Conservation (phyloP, 2,329 filamentous ascomycete species). For the Amesomyces nigricolor region DNA sequence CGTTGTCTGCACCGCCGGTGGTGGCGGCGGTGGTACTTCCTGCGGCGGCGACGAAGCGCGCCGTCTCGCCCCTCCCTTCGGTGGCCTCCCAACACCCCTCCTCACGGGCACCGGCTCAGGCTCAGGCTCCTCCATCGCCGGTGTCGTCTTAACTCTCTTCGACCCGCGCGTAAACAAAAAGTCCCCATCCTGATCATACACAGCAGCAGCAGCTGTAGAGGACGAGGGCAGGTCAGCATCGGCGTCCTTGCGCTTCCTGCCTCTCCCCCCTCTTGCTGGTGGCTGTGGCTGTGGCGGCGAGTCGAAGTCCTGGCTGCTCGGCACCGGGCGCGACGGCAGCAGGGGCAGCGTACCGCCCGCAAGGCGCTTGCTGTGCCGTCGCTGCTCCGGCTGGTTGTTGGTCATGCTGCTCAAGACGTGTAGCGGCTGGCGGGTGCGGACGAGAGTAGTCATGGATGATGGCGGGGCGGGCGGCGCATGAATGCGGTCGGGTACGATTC, state of each 20-base stretch:
- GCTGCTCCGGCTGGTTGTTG: slow-evolving; percentile 53
- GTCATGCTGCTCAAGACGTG: slow-evolving; percentile 61
- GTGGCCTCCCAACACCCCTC: slow-evolving; percentile 29
- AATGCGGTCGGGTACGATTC: slow-evolving; percentile 11
- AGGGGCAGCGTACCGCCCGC: slow-evolving; percentile 39
- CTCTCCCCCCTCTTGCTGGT: not conserved
- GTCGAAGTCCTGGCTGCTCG: slow-evolving; percentile 7
- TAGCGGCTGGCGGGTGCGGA: slow-evolving; percentile 58
- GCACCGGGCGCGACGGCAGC: slow-evolving; percentile 31
- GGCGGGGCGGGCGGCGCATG: slow-evolving; percentile 33
- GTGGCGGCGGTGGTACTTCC: slow-evolving; percentile 18
- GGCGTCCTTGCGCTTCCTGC: slow-evolving; percentile 12
- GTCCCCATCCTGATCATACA: slow-evolving; percentile 72
- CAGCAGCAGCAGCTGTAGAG: slow-evolving; percentile 35
- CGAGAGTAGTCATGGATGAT: slow-evolving; percentile 64
- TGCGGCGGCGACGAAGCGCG: slow-evolving; percentile 28
- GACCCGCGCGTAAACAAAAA: slow-evolving; percentile 68
- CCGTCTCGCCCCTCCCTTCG: slow-evolving; percentile 29
- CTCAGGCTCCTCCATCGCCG: slow-evolving; percentile 20
- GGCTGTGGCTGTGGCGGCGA: not conserved
- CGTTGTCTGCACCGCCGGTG: slow-evolving; percentile 16
- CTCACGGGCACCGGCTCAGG: slow-evolving; percentile 37
- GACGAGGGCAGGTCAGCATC: slow-evolving; percentile 19
- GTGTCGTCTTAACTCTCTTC: slow-evolving; percentile 56
- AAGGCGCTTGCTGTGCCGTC: slow-evolving; percentile 59